Base-by-base conservation (phyloP, 352 stramenopile species). In the Phytophthora constricta region DNA sequence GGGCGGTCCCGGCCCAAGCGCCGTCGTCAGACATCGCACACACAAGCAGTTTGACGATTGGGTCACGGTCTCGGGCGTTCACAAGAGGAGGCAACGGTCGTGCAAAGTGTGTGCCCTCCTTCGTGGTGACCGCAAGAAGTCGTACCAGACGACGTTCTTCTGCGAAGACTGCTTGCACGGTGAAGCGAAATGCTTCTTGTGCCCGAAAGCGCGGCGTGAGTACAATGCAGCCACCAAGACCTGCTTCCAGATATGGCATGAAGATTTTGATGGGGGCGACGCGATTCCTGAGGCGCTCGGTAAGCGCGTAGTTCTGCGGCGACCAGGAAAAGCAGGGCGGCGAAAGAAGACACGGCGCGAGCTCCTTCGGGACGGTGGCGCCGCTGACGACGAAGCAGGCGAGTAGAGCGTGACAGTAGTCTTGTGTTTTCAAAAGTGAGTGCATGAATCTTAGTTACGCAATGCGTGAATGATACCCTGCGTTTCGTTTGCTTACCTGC, bases 221-320 rank as follows among this genome's bases (percentile, higher is more conserved):
- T 58, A 60, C 46, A 64, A 64, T 23, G 55, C 53, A 19, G 42
- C 49, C 9, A 28, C 1, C n/a, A 70, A 70, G 42, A 60, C 55
- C 0, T 70, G 62, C 42, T 70, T 70, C 23, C 33, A 70, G 5
- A 65, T 70, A 2, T 70, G 55, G 62, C 62, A 65, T 23, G 62
- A 65, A 11, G 62, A 70, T 28, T 70, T 65, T 23, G 55, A 49
- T 11, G 46, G 16, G 2, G 62, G 55, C 11, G 17, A 56, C 7
- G 14, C 2, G 13, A 70, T 70, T 25, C 49, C 62, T 34, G 10
- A n/a, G 1, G 55, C 49, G 22, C 51, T 70, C 25, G 55, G 62
- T 0, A 70, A 70, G 49, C 62, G 55, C 7, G 49, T 70, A 8
- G 62, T 70, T 16, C 19, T 70, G 1, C 55, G 62, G 0, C 55